Percentiles rank a stretch among this genome's conserved stretches.
Evolutionary conservation across 805 yeast genomes (phyloP).

Genomic region (Kluyveromyces dobzhanskii): DNA sequence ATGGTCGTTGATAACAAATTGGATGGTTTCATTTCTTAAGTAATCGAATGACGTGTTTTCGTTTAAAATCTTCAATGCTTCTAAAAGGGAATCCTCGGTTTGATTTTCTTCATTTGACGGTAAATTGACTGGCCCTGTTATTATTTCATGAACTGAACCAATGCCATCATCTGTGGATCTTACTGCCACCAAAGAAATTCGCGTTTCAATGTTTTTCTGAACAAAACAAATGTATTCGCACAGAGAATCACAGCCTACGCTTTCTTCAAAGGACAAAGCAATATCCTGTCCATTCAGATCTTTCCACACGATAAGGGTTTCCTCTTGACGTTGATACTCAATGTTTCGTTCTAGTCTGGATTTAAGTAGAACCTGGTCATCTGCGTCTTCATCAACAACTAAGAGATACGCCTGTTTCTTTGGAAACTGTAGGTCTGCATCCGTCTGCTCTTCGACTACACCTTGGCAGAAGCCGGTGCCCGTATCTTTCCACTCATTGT

Average conservation of each 20-base stretch:
- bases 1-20: constrained; percentile 43
- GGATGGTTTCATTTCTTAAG: constrained; percentile 49
- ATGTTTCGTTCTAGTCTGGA: constrained; percentile 64
- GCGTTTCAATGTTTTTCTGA: constrained; percentile 52
- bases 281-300: constrained; percentile 60
- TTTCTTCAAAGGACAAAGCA: constrained; percentile 87
- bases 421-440: constrained; percentile 8
- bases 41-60: constrained; percentile 55
- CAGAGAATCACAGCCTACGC: constrained; percentile 75
- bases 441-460: constrained; percentile 29
- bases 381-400: constrained; percentile 64
- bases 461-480: constrained; percentile 92
- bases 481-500: constrained; percentile 81
- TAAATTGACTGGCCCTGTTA: constrained; percentile 69
- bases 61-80: constrained; percentile 47
- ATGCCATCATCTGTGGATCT: constrained; percentile 37
- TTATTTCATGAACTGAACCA: constrained; percentile 59
- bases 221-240: constrained; percentile 73
- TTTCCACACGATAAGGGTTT: constrained; percentile 90
- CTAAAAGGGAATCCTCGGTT: constrained; percentile 38
- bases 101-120: constrained; percentile 49
- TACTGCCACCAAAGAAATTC: constrained; percentile 68
- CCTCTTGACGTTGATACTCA: constrained; percentile 90
- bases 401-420: constrained; percentile 45
- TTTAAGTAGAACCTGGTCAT: constrained; percentile 49